phyloP scores from a whole-genome alignment of 2,329 filamentous ascomycete genomes.

The Aureobasidium mangrovei region DNA sequence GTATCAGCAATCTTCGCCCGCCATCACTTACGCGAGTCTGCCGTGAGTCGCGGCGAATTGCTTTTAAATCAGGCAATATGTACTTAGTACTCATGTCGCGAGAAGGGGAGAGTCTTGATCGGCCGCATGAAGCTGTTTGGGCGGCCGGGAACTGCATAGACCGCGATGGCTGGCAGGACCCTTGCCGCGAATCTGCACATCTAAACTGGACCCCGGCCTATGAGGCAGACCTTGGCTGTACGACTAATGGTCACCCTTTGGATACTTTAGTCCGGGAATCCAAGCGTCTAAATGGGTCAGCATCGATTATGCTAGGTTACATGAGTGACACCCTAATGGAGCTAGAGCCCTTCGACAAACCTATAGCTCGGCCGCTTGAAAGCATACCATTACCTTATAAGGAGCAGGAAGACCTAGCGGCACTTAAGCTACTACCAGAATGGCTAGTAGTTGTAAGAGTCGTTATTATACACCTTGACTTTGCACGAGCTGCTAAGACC shows the following conservation, averaged over 20 bases:
- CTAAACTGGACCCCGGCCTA: background rate
- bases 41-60: conserved; percentile 14
- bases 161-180: background rate
- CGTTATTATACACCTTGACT: conserved; percentile 12
- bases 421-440: conserved; percentile 6
- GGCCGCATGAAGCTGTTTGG: conserved; percentile 1
- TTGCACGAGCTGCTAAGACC: background rate
- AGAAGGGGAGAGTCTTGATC: background rate
- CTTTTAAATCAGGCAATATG: conserved; percentile 4
- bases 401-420: background rate
- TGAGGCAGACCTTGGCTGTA: background rate
- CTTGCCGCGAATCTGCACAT: background rate
- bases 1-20: conserved; percentile 5
- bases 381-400: background rate
- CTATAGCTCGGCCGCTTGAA: background rate
- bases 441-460: conserved; percentile 14
- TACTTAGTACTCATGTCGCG: background rate
- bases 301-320: conserved; percentile 3
- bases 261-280: conserved; percentile 4
- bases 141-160: background rate
- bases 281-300: background rate
- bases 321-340: background rate
- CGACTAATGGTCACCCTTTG: background rate
- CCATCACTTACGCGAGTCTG: conserved; percentile 15
- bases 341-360: background rate